A percentile compares a stretch with the other conserved stretches of the same genome.
phyloP scores from a whole-genome alignment of 345 rosid genomes.

The Zanthoxylum bungeanum region DNA sequence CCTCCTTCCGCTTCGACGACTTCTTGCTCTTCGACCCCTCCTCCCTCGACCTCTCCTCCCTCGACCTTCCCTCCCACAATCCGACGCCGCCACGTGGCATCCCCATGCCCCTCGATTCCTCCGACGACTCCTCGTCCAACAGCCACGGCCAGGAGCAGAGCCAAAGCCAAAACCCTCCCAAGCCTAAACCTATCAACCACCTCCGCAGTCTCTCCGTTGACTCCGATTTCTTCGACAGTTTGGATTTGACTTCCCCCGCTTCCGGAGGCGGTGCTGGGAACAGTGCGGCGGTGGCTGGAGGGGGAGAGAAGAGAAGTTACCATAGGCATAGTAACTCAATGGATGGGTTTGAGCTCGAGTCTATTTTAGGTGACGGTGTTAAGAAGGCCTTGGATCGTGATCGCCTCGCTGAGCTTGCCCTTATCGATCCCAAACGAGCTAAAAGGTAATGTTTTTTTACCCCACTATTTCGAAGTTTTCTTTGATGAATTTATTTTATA shows the following conservation, averaged over 20 bases:
- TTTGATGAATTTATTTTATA: too few relatives aligned
- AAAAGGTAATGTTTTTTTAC: too few relatives aligned
- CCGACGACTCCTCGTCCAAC: constrained; percentile 68
- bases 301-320: constrained; percentile 43
- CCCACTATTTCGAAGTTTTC: too few relatives aligned
- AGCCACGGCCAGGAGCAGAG: constrained; percentile 9
- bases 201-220: constrained; percentile 88
- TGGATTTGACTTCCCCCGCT: constrained; percentile 22
- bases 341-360: constrained; percentile 82
- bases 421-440: constrained; percentile 95
- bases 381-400: constrained; percentile 90
- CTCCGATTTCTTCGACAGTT: constrained; percentile 79
- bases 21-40: constrained; percentile 79
- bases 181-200: constrained; percentile 49
- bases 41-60: constrained; percentile 74
- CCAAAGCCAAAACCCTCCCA: constrained; percentile 21
- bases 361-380: constrained; percentile 43
- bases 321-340: constrained; percentile 79
- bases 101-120: constrained; percentile 54
- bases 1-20: constrained; percentile 85
- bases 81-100: constrained; percentile 24
- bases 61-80: constrained; percentile 50
- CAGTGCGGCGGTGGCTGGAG: constrained; percentile 23
- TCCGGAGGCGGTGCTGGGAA: constrained; percentile 30
- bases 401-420: constrained; percentile 78